Evolutionary conservation across 2,329 filamentous ascomycete genomes (phyloP).

Genomic region (Aureobasidium melanogenum): DNA sequence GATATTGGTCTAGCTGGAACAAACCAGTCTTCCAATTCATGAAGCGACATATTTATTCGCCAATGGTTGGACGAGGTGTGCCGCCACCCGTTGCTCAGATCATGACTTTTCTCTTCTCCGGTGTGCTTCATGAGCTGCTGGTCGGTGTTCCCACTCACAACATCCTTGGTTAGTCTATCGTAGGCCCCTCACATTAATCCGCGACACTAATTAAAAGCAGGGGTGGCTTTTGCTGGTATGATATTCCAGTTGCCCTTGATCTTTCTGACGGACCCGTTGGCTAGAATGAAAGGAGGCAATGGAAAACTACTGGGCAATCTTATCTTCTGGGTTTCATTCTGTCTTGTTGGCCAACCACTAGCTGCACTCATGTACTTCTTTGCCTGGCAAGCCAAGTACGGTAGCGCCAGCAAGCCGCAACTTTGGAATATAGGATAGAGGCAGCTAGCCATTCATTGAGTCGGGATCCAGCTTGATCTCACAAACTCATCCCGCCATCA

Average conservation of each 20-base stretch:
- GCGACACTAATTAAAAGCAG: slow-evolving; percentile 35
- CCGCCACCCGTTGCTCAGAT: slow-evolving; percentile 61
- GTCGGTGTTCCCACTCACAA: slow-evolving; percentile 95
- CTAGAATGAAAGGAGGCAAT: slow-evolving; percentile 65
- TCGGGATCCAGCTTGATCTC: not conserved
- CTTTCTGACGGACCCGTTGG: slow-evolving; percentile 65
- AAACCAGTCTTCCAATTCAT: slow-evolving; percentile 96
- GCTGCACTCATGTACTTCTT: slow-evolving; percentile 94
- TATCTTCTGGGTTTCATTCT: slow-evolving; percentile 96
- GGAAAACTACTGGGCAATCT: slow-evolving; percentile 80
- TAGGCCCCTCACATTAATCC: not conserved
- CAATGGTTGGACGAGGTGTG: slow-evolving; percentile 77
- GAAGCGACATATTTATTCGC: slow-evolving; percentile 85
- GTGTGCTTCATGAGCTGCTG: slow-evolving; percentile 80
- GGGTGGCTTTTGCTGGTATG: slow-evolving; percentile 92
- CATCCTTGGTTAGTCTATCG: slow-evolving; percentile 57
- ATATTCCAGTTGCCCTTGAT: slow-evolving; percentile 87
- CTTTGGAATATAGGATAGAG: slow-evolving; percentile 7
- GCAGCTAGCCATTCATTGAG: not conserved
- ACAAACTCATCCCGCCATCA: not conserved
- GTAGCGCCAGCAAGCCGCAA: slow-evolving; percentile 28
- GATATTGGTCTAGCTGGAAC: slow-evolving; percentile 96
- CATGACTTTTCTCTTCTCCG: slow-evolving; percentile 80
- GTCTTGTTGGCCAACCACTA: slow-evolving; percentile 87
- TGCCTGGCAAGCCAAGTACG: slow-evolving; percentile 97